Evolutionary conservation across 1,139 yeast genomes (phyloP).

Genomic region (Kodamaea sp.): DNA sequence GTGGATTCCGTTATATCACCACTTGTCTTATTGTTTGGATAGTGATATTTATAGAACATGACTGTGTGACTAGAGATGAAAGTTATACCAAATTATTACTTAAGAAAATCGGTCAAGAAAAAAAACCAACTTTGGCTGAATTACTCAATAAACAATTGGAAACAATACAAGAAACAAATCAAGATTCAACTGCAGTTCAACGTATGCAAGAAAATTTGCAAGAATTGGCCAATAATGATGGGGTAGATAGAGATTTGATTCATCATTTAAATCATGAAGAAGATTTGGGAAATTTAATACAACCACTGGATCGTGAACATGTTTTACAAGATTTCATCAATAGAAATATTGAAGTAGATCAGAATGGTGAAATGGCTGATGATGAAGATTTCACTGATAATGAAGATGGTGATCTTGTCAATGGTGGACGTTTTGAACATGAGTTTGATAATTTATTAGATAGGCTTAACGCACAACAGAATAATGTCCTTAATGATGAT

Average conservation of each 20-base stretch:
- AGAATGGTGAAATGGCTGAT: conserved; percentile 5
- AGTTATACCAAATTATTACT: conserved; percentile 57
- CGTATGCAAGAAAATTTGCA: too few relatives aligned
- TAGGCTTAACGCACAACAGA: conserved; percentile 2
- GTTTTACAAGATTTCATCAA: too few relatives aligned
- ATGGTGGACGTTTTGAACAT: neutral
- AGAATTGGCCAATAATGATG: too few relatives aligned
- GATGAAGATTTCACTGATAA: conserved; percentile 2
- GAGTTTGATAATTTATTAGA: conserved; percentile 2
- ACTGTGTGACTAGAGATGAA: conserved; percentile 69
- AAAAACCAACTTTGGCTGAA: conserved; percentile 40
- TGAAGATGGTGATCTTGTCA: conserved; percentile 2
- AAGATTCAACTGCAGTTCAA: too few relatives aligned
- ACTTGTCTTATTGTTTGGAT: conserved; percentile 41
- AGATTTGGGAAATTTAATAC: too few relatives aligned
- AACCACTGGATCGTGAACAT: too few relatives aligned
- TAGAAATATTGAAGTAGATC: too few relatives aligned
- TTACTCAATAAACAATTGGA: conserved; percentile 28
- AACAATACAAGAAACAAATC: neutral
- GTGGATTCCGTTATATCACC: conserved; percentile 38
- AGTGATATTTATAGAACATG: conserved; percentile 57
- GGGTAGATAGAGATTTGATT: too few relatives aligned
- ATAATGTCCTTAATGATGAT: conserved; percentile 1
- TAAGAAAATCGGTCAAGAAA: conserved; percentile 57
- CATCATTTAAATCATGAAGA: too few relatives aligned